Conservation (phyloP, 2,329 filamentous ascomycete genomes). For the Fusarium beomiforme region DNA sequence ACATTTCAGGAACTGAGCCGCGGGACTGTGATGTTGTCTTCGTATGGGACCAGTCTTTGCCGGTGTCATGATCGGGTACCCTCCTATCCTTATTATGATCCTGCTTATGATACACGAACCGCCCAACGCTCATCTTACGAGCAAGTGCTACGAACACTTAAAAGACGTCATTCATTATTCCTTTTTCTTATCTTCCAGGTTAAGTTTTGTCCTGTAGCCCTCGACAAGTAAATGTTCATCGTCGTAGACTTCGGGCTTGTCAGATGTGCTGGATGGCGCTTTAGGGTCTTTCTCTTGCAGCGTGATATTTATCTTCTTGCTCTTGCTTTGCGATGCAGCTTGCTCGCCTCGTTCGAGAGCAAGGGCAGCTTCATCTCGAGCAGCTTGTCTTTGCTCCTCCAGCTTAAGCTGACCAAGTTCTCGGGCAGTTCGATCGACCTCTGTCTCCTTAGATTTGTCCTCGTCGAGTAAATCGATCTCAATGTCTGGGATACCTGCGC, state of each 20-base stretch:
- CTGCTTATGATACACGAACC: slow-evolving; percentile 13
- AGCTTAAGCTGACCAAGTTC: slow-evolving; percentile 56
- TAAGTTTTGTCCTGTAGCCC: slow-evolving; percentile 58
- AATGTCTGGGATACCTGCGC: slow-evolving; percentile 67
- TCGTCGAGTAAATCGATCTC: slow-evolving; percentile 75
- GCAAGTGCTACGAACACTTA: neutral
- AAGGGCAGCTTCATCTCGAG: slow-evolving; percentile 54
- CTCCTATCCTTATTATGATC: slow-evolving; percentile 11
- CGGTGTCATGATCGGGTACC: slow-evolving; percentile 27
- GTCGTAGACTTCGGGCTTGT: slow-evolving; percentile 44
- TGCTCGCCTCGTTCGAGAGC: slow-evolving; percentile 59
- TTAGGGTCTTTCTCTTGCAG: slow-evolving; percentile 61
- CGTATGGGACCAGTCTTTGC: neutral
- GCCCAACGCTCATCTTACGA: slow-evolving; percentile 28
- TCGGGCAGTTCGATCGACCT: slow-evolving; percentile 49
- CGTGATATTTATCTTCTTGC: slow-evolving; percentile 56
- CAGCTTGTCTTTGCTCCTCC: slow-evolving; percentile 54
- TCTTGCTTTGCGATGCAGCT: slow-evolving; percentile 42
- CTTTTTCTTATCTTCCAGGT: slow-evolving; percentile 22
- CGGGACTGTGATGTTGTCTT: neutral
- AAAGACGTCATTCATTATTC: neutral
- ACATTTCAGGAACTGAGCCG: slow-evolving; percentile 19
- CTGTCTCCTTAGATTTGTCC: slow-evolving; percentile 61
- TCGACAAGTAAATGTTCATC: slow-evolving; percentile 60
- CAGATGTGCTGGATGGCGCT: slow-evolving; percentile 29